These are phyloP conservation scores for Aspergillus asperescens DNA, from an alignment of 495 filamentous ascomycete genomes.

Conservation along the genomic window DNA sequence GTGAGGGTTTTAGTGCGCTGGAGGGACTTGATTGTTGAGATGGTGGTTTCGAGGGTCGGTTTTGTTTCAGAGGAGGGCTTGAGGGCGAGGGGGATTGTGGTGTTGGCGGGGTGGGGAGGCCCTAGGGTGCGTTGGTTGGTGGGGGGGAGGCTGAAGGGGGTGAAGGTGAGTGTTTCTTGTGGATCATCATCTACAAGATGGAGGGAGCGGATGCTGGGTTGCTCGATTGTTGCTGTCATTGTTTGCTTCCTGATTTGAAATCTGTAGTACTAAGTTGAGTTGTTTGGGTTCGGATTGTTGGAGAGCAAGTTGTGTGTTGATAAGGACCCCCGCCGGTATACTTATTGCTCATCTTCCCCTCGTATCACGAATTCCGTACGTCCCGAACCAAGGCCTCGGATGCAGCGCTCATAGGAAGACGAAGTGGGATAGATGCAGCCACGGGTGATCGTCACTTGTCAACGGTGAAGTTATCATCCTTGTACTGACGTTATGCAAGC, in stretches of 20 bases:
- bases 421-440: neutral
- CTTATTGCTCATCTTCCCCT: constrained; percentile 3
- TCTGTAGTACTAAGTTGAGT: neutral
- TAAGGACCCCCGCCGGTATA: neutral
- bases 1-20: constrained; percentile 54
- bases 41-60: constrained; percentile 27
- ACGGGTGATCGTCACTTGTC: neutral
- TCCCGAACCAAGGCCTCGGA: neutral
- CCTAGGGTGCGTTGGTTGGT: constrained; percentile 40
- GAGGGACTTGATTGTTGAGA: constrained; percentile 27
- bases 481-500: neutral
- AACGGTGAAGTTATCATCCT: neutral
- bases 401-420: neutral
- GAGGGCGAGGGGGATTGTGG: constrained; percentile 40
- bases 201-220: neutral
- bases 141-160: constrained; percentile 68
- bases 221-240: neutral
- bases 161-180: constrained; percentile 21
- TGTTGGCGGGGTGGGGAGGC: constrained; percentile 37
- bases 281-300: too few relatives aligned
- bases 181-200: neutral
- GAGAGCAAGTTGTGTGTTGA: neutral
- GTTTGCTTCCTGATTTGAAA: neutral
- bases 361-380: constrained; percentile 2
- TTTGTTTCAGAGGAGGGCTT: constrained; percentile 14